Percentiles rank a stretch among this genome's conserved stretches.
Conservation (phyloP, 345 rosid species). For the Populus alba region DNA sequence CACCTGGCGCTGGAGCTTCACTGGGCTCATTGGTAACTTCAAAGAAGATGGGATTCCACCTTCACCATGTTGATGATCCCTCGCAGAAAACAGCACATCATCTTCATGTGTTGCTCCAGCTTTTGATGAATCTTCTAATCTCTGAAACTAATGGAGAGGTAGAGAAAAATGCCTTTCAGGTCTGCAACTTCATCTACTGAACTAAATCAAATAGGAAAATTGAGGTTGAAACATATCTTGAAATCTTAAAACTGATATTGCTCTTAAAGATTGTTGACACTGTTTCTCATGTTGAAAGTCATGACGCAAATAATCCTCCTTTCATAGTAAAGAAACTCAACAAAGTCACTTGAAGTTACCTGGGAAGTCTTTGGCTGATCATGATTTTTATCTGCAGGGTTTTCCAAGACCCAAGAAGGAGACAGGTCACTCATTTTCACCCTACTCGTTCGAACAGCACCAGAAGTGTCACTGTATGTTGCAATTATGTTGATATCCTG, state of each 20-base stretch:
- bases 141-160: constrained; percentile 19
- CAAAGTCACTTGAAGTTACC: constrained; percentile 38
- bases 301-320: not conserved
- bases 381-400: constrained; percentile 42
- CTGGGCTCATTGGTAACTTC: constrained; percentile 53
- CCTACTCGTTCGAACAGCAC: constrained; percentile 53
- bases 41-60: constrained; percentile 28
- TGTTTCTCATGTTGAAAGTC: not conserved
- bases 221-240: not conserved
- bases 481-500: constrained; percentile 92
- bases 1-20: constrained; percentile 82
- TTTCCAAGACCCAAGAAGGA: constrained; percentile 83
- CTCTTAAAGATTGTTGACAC: not conserved
- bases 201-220: not conserved
- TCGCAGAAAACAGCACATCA: constrained; percentile 24
- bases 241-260: not conserved
- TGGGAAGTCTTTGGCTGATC: constrained; percentile 39
- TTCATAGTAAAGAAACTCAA: not conserved
- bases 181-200: constrained; percentile 15
- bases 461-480: constrained; percentile 71
- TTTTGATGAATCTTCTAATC: constrained; percentile 32
- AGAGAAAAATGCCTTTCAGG: not conserved
- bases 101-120: constrained; percentile 32
- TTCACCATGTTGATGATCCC: constrained; percentile 31
- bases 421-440: constrained; percentile 88